These are phyloP conservation scores for Botrytis medusae DNA, from an alignment of 2,329 filamentous ascomycete genomes.

Conservation along the genomic window DNA sequence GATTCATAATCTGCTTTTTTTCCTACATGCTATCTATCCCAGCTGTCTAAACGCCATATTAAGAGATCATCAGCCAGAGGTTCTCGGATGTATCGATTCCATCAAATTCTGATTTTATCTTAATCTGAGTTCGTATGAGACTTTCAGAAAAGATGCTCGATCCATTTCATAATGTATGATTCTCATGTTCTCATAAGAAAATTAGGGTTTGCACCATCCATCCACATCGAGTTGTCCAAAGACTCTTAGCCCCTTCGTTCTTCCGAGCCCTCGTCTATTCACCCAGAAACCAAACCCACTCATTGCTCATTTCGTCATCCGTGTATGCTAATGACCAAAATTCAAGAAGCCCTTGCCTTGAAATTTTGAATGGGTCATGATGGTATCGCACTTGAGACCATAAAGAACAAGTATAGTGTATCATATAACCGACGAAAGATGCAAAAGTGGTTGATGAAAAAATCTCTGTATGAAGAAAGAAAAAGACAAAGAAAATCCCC, in stretches of 20 bases:
- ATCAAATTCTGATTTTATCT: background rate
- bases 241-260: background rate
- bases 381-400: constrained; percentile 7
- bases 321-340: background rate
- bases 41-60: constrained; percentile 22
- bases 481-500: constrained; percentile 6
- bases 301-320: constrained; percentile 7
- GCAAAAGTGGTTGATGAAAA: constrained; percentile 19
- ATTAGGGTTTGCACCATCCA: background rate
- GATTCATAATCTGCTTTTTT: constrained; percentile 7
- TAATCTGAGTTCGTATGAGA: background rate
- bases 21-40: constrained; percentile 22
- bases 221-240: constrained; percentile 12
- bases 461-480: constrained; percentile 13
- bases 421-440: constrained; percentile 23
- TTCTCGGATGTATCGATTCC: background rate
- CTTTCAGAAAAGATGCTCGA: background rate
- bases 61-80: constrained; percentile 13
- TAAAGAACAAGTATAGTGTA: constrained; percentile 17
- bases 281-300: constrained; percentile 5
- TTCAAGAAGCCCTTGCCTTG: background rate
- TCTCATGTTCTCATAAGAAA: constrained; percentile 1
- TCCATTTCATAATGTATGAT: constrained; percentile 14
- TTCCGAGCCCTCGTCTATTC: constrained; percentile 7
- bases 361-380: background rate